Conservation (phyloP, 2,329 filamentous ascomycete species). For the Xylaria sp. region DNA sequence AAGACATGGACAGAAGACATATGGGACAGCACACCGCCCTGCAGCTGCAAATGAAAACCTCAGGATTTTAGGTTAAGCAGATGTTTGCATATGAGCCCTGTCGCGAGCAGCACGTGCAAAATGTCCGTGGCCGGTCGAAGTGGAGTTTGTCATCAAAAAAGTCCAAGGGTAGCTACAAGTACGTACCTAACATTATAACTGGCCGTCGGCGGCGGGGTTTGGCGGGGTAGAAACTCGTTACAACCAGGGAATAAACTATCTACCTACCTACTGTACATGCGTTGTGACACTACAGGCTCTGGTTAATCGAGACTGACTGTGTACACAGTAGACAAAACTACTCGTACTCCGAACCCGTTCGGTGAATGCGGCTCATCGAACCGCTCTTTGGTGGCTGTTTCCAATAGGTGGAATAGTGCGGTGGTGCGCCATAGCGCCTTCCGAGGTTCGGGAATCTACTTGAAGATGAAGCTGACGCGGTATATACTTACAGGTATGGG, state of each 20-base stretch:
- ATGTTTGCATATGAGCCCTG: conserved; percentile 25
- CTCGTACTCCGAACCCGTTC: background rate
- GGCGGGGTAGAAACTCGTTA: conserved; percentile 30
- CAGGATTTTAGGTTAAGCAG: conserved; percentile 5
- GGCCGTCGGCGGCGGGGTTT: conserved; percentile 30
- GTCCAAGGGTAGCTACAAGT: conserved; percentile 15
- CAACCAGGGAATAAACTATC: background rate
- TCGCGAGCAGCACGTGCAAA: conserved; percentile 32
- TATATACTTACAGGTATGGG: too few relatives aligned
- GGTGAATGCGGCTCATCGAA: conserved; percentile 4
- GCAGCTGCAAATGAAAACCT: conserved; percentile 19
- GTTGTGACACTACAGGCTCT: conserved; percentile 23
- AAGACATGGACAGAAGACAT: background rate
- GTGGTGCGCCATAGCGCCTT: background rate
- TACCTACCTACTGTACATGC: background rate
- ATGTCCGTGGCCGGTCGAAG: conserved; percentile 25
- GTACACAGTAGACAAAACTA: background rate
- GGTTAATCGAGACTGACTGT: conserved; percentile 1
- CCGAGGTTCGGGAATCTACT: background rate
- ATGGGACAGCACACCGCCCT: conserved; percentile 27
- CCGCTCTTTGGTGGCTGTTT: background rate
- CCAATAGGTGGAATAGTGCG: background rate
- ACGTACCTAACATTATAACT: background rate
- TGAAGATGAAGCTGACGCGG: background rate
- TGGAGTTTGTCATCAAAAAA: conserved; percentile 12